phyloP scores from a whole-genome alignment of 495 filamentous ascomycete species.

The Tuber umbilicatum region DNA sequence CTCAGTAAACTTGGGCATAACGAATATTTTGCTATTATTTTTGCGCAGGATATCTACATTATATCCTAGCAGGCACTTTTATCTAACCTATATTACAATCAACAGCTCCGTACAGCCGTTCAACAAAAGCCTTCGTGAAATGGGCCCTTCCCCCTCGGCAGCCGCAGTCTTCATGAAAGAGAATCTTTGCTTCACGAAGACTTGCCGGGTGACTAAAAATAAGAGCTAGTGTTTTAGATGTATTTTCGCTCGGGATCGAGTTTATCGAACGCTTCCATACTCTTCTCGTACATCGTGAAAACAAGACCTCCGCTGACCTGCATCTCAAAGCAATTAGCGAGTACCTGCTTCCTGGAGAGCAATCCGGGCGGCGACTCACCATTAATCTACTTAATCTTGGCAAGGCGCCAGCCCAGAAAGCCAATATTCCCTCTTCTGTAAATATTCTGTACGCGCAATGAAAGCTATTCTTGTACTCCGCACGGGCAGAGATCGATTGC shows the following conservation, averaged over 20 bases:
- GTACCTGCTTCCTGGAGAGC: background rate
- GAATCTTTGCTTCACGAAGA: background rate
- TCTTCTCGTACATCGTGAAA: slow-evolving; percentile 99
- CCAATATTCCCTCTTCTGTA: slow-evolving; percentile 79
- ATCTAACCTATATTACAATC: slow-evolving; percentile 2
- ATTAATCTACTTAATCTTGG: slow-evolving; percentile 78
- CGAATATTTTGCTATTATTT: background rate
- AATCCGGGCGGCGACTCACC: slow-evolving; percentile 9
- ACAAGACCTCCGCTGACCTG: slow-evolving; percentile 85
- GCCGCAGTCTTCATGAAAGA: background rate
- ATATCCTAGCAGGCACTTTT: background rate
- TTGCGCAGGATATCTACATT: background rate
- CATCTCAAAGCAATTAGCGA: slow-evolving; percentile 13
- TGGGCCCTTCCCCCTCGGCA: background rate
- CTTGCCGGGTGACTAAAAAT: background rate
- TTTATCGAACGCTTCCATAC: slow-evolving; percentile 76
- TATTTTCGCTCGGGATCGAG: slow-evolving; percentile 81
- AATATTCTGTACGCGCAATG: slow-evolving; percentile 76
- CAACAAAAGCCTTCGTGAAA: background rate
- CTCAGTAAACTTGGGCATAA: background rate
- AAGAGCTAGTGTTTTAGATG: slow-evolving; percentile 44
- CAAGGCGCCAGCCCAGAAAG: slow-evolving; percentile 90
- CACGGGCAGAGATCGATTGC: slow-evolving; percentile 88
- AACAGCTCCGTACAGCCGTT: background rate
- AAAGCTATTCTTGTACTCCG: slow-evolving; percentile 80